phyloP scores from a whole-genome alignment of 306 rosid genomes.

The Begonia masoniana region DNA sequence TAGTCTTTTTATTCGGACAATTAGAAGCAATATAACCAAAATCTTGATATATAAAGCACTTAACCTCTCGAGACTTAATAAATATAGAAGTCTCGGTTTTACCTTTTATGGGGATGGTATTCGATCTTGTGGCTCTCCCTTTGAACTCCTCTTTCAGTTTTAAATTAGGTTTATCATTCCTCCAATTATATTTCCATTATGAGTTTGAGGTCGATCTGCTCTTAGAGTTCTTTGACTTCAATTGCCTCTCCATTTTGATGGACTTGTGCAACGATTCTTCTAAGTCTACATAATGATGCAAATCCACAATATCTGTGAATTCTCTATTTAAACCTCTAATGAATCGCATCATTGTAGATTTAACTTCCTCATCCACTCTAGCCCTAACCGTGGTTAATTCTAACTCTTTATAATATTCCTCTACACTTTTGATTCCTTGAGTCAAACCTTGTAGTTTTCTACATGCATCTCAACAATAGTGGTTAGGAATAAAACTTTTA shows the following conservation, averaged over 20 bases:
- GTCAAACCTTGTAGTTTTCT: too few relatives aligned
- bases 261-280: too few relatives aligned
- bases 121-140: background rate
- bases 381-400: background rate
- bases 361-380: background rate
- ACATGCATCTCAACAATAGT: background rate
- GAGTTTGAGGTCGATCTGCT: background rate
- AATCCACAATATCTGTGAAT: too few relatives aligned
- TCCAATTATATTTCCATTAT: background rate
- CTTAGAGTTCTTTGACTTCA: background rate
- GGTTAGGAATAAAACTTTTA: background rate
- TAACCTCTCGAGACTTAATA: background rate
- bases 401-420: background rate
- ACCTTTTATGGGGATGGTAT: background rate
- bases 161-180: background rate
- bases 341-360: background rate
- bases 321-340: background rate
- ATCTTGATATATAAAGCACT: background rate
- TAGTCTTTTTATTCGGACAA: too few relatives aligned
- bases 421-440: slow-evolving; percentile 1
- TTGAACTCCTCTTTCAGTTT: background rate
- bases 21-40: background rate
- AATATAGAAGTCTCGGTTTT: background rate
- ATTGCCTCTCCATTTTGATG: background rate
- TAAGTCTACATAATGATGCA: too few relatives aligned